Base-by-base conservation (phyloP, 805 yeast species). In the Tetrapisispora iriomotensis region DNA sequence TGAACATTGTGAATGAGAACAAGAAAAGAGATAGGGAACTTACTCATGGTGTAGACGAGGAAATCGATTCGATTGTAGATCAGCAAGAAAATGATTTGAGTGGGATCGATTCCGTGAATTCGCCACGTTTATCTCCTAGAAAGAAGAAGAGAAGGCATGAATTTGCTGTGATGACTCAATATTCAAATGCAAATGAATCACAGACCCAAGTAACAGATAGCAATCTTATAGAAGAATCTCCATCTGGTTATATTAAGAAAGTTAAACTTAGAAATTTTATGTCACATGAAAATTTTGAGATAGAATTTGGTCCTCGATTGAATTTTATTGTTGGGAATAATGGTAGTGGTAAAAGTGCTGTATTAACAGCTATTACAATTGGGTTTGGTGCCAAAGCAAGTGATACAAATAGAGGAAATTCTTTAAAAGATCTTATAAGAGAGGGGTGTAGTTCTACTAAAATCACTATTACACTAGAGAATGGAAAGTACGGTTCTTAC, bases 301-400 rank as follows among this genome's bases (percentile, higher is more conserved):
- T 92, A 8, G 72, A 70, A 3, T 69, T 88, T 24, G 92, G 92
- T 1, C 87, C 90, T 0, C 75, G 79, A 39, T 68, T 88, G 48
- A 88, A 88, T 57, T 82, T 88, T 54, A 84, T 88, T 41, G 80
- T 84, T 29, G 97, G 97, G 17, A 70, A 81, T 41, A 88, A 88
- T 53, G 97, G 97, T 2, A 77, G 88, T 28, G 97, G 97, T 23
- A 88, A 88, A 54, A 75, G 85, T 54, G 94, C 96, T 1, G 72
- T 88, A 15, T 63, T 88, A 42, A 86, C 96, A 0, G 96, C 95
- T 0, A 76, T 88, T 1, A 77, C 88, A 7, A 79, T 86, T 5
- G 90, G 95, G 2, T 61, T 90, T 2, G 96, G 96, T 17, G 92
- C 94, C 1, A 81, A 79, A 49, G 96, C 96, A 1, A 68, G 78